Evolutionary conservation across 768 basidiomycete genomes (phyloP), one percentile per base, ranked within the genome.

Genomic region (Xerocomellus dryophilus): DNA sequence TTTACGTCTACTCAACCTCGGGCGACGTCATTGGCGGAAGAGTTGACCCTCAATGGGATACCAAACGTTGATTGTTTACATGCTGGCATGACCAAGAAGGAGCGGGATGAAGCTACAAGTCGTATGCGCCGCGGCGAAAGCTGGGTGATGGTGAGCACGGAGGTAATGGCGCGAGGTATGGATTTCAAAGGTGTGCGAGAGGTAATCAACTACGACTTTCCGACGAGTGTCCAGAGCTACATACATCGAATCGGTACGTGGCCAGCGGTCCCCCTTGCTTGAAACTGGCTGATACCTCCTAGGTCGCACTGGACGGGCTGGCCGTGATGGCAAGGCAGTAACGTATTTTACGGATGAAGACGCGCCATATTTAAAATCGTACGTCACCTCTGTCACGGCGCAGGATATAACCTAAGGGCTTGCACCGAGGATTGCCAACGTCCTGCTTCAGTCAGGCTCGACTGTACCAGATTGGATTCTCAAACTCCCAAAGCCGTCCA

Each of bases 81-180:
- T 70, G 93, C 93, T 3, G 93, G 91, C 1, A 81, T 95, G 78
- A 89, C 82, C 4, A 86, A 84, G 63, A 88, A 88, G 63, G 90
- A 94, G 69, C 81, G 97, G 50, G 92, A 95, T 62, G 85, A 94
- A 63, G 84, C 89, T 17, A 79, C 97, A 10, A 76, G 78, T 38
- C 82, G 88, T 32, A 96, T 99, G 86, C 85, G 91, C 25, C 79
- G 78, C 62, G 97, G 95, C 0, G 83, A 91, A 66, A 88, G 91
- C 56, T 98, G 97, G 97, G 83, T 95, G 32, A 83, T 98, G 81
- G 81, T 99, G 43, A 91, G 88, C 60, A 99, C 97, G 21, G 97
- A 99, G 69, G 90, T 98, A 47, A 90, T 98, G 91, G 93, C 93
- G 21, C 82, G 97, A 61, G 97, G 97, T 4, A 94, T 99, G 88